A percentile compares a stretch with the other conserved stretches of the same genome.
phyloP scores from a whole-genome alignment of 23 red algal species.

The Gracilaria vermiculophylla region DNA sequence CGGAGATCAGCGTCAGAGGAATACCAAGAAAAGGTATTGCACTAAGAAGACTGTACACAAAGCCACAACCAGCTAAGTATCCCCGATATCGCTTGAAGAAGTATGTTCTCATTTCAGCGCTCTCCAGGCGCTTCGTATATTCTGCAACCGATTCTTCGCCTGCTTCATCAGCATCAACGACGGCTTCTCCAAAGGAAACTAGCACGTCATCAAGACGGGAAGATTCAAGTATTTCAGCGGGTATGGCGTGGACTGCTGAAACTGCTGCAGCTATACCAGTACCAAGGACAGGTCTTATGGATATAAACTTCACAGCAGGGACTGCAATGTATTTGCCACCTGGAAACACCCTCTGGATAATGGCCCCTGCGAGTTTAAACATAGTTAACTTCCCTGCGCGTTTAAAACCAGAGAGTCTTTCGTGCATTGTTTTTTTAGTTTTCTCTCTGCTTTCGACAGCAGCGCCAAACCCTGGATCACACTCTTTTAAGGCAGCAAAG shows the following conservation, averaged over 20 bases:
- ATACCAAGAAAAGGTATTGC: conserved; percentile 60
- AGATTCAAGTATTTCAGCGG: conserved; percentile 44
- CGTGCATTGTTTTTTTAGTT: not conserved
- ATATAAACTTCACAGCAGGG: conserved; percentile 61
- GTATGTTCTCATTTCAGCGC: conserved; percentile 22
- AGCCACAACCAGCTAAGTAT: conserved; percentile 63
- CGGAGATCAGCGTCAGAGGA: conserved; percentile 51
- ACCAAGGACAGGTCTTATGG: conserved; percentile 69
- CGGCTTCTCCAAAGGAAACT: conserved; percentile 54
- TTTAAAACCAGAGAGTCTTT: conserved; percentile 16
- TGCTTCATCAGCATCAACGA: conserved; percentile 64
- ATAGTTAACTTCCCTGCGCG: conserved; percentile 53
- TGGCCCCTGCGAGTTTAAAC: conserved; percentile 26
- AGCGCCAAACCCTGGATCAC: conserved; percentile 45
- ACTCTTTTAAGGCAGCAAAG: conserved; percentile 48
- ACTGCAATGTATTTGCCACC: conserved; percentile 46
- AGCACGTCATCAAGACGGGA: conserved; percentile 63
- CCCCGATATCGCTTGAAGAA: conserved; percentile 66
- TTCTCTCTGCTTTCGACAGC: conserved; percentile 6
- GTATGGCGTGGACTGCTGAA: conserved; percentile 54
- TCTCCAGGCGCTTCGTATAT: conserved; percentile 46
- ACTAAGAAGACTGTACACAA: conserved; percentile 66
- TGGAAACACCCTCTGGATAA: conserved; percentile 42
- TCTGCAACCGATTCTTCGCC: conserved; percentile 34
- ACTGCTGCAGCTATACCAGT: conserved; percentile 35